Evolutionary conservation across 202 grass and related monocot genomes (phyloP), one percentile per base, ranked within the genome.

Genomic region (Zizania palustris): DNA sequence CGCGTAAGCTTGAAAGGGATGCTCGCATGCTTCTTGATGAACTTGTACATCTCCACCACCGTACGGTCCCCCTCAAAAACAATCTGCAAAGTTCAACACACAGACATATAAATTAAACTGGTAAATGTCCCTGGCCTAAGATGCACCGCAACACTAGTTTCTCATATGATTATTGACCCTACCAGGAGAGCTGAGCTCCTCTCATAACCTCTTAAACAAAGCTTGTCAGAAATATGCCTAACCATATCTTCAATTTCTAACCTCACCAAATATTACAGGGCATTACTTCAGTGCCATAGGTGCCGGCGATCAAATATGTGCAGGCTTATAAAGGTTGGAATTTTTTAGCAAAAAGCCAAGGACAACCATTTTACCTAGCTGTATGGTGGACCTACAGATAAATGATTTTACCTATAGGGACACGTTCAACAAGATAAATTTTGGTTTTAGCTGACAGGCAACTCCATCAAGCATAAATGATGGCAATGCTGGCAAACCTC

Each of bases 1-100:
- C 69, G 86, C 82, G 92, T 90, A 46, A 97, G 81, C 80, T 92
- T 97, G 87, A 97, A 97, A 15, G 89, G 91, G 69, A 97, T 92
- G 7, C 88, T 20, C 42, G 94, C 91, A 43, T 97, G 85, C 71
- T 97, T 84, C 80, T 97, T 97, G 70, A 97, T 77, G 76, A 97
- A 97, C 54, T 88, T 94, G 83, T 94, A 97, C 73, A 97, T 90
- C 50, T 88, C 91, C 63, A 90, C 91, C 20, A 97, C 86, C 7
- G 88, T 92, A 49, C 94, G 84, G 39, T 90, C 89, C 72, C 88
- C 86, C 19, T 94, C 91, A 11, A 85, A 93, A 6, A 83, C 86
- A 43, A 97, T 63, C 94, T 97, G 54, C 18, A 79, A 56, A 45
- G 20, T 33, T 72, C 41, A 61, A n/a, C 5, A 37, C 55, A 83